Conservation (phyloP, 2,329 filamentous ascomycete genomes). For the Penicillium glabrum region DNA sequence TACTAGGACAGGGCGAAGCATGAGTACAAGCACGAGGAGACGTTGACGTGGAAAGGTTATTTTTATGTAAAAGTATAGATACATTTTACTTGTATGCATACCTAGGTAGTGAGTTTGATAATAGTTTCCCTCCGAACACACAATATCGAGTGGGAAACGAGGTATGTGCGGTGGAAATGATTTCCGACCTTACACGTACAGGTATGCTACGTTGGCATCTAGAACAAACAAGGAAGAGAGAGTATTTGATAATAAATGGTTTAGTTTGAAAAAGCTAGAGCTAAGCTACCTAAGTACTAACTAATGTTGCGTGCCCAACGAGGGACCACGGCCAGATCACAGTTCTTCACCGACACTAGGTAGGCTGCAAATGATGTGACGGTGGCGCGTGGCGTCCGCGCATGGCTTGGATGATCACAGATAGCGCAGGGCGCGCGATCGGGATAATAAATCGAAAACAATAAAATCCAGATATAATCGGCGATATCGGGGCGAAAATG, state of each 20-base stretch:
- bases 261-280: background rate
- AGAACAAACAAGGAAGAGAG: background rate
- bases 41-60: background rate
- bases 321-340: constrained; percentile 1
- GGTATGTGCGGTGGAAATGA: too few species aligned
- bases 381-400: constrained; percentile 3
- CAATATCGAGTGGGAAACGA: too few species aligned
- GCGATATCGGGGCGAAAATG: constrained; percentile 17
- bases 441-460: constrained; percentile 4
- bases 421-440: constrained; percentile 6
- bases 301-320: constrained; percentile 7
- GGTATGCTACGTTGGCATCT: background rate
- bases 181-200: too few species aligned
- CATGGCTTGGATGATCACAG: constrained; percentile 1
- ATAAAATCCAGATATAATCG: background rate
- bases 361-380: background rate
- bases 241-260: background rate
- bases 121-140: too few species aligned
- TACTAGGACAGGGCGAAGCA: background rate
- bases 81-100: background rate
- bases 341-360: constrained; percentile 4
- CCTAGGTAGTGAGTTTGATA: too few species aligned
- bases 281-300: constrained; percentile 4
- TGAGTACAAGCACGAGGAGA: background rate
- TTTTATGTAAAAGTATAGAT: background rate